Evolutionary conservation across 169 alveolate species (phyloP).

Genomic region (Plasmodium gonderi): DNA sequence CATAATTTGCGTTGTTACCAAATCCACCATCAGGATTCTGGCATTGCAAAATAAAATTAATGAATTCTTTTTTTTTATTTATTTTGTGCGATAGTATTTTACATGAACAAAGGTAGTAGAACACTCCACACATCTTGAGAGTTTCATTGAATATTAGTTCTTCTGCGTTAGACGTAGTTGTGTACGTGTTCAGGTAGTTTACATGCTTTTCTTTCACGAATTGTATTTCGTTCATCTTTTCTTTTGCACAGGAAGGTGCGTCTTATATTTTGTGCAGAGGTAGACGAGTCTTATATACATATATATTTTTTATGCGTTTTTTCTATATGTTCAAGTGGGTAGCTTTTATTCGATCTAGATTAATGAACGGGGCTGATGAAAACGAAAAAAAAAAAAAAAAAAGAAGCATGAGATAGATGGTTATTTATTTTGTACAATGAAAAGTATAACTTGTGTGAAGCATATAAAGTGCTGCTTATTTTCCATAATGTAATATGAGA

Average conservation of each 20-base stretch:
- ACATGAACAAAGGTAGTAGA: slow-evolving; percentile 81
- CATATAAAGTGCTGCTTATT: no score
- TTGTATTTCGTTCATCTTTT: slow-evolving; percentile 6
- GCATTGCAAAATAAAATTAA: slow-evolving; percentile 58
- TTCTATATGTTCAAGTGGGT: no score
- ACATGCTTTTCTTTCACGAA: slow-evolving; percentile 65
- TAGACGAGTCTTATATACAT: no score
- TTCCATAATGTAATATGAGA: no score
- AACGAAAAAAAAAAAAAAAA: no score
- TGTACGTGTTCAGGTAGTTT: slow-evolving; percentile 68
- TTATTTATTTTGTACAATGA: no score
- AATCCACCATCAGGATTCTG: slow-evolving; percentile 83
- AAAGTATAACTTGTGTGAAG: no score
- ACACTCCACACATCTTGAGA: slow-evolving; percentile 83
- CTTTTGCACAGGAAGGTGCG: not conserved
- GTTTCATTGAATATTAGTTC: slow-evolving; percentile 84
- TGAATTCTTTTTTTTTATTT: slow-evolving; percentile 76
- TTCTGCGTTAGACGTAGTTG: slow-evolving; percentile 73
- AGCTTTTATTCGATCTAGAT: no score
- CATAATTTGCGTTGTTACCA: slow-evolving; percentile 81
- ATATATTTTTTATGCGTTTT: no score
- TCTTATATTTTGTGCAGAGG: no score
- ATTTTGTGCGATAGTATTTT: slow-evolving; percentile 73
- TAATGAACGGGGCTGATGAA: no score
- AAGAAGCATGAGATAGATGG: no score